Base-by-base conservation (phyloP, 768 basidiomycete genomes). In the Mycena vulgaris region DNA sequence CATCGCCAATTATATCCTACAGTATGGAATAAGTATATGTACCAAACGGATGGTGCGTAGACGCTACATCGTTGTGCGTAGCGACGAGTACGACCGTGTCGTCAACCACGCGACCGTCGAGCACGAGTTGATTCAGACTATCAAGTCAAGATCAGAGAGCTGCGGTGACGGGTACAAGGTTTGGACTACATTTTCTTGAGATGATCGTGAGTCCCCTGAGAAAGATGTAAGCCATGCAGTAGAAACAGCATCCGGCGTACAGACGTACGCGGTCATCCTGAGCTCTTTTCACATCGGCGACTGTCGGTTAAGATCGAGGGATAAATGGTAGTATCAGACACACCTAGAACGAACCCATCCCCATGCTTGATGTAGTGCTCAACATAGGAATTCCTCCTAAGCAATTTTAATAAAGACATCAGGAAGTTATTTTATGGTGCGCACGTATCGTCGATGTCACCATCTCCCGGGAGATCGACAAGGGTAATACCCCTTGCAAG, bases 381-480 rank as follows among this genome's bases (percentile, higher is more conserved):
- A 1, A 39, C 60, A n/a, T 23, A 42, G 3, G n/a, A 19, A 14
- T 63, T 63, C 2, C 65, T 42, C 0, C 65, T 71, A 27, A 21
- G 21, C 2, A 10, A n/a, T 27, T 39, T 4, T 39, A 17, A 37
- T 35, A 2, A 28, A 17, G 23, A 51, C 7, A 6, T 3, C 33
- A 10, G 5, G 10, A 11, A 16, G 17, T 8, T 23, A 35, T 25
- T 27, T 8, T 23, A 35, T 25, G 28, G 9, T 27, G 6, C 37
- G 35, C 21, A 64, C 70, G 7, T 17, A 5, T 67, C 70, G 25
- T 72, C 66, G 27, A 17, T 8, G 19, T 72, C 70, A 5, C 66
- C 70, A 13, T 64, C 9, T 9, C 70, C 70, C 0, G 70, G 70
- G 3, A 72, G 30, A 25, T 72, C 70, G 0, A 56, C 61, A 1